phyloP scores from a whole-genome alignment of 345 rosid genomes.

The Murraya paniculata region DNA sequence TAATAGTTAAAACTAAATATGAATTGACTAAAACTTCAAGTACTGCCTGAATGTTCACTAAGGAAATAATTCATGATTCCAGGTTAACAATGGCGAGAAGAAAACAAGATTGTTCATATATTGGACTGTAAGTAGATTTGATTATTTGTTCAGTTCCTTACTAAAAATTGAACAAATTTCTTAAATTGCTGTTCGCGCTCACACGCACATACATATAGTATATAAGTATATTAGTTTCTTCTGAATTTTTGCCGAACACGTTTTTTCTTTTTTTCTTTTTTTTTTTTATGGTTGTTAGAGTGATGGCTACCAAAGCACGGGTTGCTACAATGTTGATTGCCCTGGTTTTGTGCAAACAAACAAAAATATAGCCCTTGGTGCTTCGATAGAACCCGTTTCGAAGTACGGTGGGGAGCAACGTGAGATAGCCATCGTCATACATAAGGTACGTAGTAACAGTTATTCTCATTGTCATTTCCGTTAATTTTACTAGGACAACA shows the following conservation, averaged over 20 bases:
- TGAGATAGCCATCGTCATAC: neutral
- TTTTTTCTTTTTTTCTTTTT: no score
- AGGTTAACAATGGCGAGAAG: neutral
- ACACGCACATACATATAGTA: no score
- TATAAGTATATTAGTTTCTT: no score
- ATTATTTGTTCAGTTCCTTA: no score
- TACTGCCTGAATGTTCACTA: neutral
- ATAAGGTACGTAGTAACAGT: slow-evolving; percentile 11
- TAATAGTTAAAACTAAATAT: no score
- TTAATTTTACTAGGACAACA: neutral
- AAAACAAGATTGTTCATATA: slow-evolving; percentile 19
- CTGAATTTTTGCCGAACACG: no score
- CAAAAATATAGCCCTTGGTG: slow-evolving; percentile 6
- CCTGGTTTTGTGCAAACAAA: slow-evolving; percentile 31
- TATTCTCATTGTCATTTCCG: neutral
- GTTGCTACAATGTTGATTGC: slow-evolving; percentile 35
- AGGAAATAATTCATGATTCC: slow-evolving; percentile 1
- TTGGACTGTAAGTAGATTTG: slow-evolving; percentile 32
- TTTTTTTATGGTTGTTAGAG: neutral
- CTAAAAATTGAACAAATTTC: no score
- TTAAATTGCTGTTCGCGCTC: no score
- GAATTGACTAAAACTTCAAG: neutral
- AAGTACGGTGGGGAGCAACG: slow-evolving; percentile 16
- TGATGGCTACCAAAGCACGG: slow-evolving; percentile 21
- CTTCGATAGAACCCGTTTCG: slow-evolving; percentile 7